Conservation (phyloP, 1,284 basidiomycete genomes). For the Cronartium quercuum region DNA sequence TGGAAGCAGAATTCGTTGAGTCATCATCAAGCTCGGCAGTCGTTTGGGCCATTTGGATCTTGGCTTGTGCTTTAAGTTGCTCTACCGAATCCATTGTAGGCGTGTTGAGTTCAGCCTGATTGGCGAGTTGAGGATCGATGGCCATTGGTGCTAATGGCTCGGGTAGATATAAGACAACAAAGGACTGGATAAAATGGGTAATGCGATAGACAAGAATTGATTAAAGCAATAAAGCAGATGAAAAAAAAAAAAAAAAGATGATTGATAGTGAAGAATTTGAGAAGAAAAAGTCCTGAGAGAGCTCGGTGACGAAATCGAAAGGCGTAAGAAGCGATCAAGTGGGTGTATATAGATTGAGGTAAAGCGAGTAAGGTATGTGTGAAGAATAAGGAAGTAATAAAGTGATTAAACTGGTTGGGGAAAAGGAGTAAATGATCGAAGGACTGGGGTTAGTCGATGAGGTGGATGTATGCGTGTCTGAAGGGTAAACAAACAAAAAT, state of each 20-base stretch:
- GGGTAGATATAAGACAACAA: too few species aligned
- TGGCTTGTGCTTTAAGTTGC: not conserved
- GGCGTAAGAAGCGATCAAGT: not conserved
- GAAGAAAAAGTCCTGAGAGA: not conserved
- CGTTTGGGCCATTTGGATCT: not conserved
- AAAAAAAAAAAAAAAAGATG: too few species aligned
- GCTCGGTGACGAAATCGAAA: not conserved
- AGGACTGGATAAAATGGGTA: too few species aligned
- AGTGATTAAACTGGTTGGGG: not conserved
- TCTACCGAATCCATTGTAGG: not conserved
- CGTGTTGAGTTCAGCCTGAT: not conserved
- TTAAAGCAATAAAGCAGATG: too few species aligned
- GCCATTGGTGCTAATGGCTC: too few species aligned
- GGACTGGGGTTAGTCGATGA: not conserved
- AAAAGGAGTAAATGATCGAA: not conserved
- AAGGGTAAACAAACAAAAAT: conserved; percentile 20
- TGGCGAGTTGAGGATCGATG: not conserved
- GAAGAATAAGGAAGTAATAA: not conserved
- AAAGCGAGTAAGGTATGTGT: not conserved
- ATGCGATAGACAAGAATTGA: too few species aligned
- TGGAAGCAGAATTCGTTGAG: not conserved
- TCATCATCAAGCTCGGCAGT: not conserved
- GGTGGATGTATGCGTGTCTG: not conserved
- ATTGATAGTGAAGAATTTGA: not conserved
- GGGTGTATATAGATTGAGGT: not conserved